Percentiles rank a stretch among this genome's conserved stretches.
Conservation (phyloP, 371 early-diverging fungal species). For the Zancudomyces culisetae region DNA sequence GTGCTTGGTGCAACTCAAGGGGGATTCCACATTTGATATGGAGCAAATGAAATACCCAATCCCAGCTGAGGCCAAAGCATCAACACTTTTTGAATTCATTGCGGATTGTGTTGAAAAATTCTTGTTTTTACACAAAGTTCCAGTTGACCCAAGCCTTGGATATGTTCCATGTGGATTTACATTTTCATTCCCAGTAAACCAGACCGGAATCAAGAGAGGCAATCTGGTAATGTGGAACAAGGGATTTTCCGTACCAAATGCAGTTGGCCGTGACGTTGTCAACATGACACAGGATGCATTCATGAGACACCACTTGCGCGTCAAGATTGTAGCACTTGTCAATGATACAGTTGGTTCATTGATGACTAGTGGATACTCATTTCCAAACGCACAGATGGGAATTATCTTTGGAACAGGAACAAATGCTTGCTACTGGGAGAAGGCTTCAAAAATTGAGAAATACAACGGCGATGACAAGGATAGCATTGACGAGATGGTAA, state of each 20-base stretch:
- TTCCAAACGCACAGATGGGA: conserved; percentile 66
- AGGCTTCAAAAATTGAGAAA: conserved; percentile 43
- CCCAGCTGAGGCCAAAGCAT: conserved; percentile 55
- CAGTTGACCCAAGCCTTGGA: conserved; percentile 10
- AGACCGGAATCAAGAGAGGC: conserved; percentile 61
- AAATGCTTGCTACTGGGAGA: conserved; percentile 57
- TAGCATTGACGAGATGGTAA: conserved; percentile 50
- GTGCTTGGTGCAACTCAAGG: conserved; percentile 42
- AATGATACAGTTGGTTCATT: conserved; percentile 94
- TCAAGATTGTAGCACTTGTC: conserved; percentile 44
- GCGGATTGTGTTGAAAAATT: conserved; percentile 78
- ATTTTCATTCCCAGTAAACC: conserved; percentile 84
- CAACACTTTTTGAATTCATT: conserved; percentile 75
- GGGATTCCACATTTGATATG: conserved; percentile 38
- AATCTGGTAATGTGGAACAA: conserved; percentile 80
- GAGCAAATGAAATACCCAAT: conserved; percentile 31
- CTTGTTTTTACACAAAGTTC: conserved; percentile 34
- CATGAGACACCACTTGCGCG: conserved; percentile 21
- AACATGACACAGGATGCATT: conserved; percentile 67
- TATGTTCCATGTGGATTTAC: conserved; percentile 63
- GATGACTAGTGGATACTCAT: conserved; percentile 66
- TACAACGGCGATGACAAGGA: conserved; percentile 29
- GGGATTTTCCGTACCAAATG: conserved; percentile 64
- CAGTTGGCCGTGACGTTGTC: conserved; percentile 77
- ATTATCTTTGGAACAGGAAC: conserved; percentile 93